Percentiles rank a stretch among this genome's conserved stretches.
phyloP scores from a whole-genome alignment of 768 basidiomycete species.

The Zangia roseola region DNA sequence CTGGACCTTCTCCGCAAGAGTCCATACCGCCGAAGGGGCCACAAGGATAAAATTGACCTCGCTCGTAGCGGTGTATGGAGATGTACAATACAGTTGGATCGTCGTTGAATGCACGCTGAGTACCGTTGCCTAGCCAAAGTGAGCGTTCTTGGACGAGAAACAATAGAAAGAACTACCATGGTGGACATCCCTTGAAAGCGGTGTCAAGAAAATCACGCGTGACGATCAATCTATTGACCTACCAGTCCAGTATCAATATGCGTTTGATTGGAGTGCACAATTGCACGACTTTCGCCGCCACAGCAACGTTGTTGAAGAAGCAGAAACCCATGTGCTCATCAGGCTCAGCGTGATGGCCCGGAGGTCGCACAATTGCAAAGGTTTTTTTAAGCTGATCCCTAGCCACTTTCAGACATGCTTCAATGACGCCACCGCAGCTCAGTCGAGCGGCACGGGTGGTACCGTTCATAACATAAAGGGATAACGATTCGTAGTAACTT shows the following conservation, averaged over 20 bases:
- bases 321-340: constrained; percentile 99
- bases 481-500: constrained; percentile 85
- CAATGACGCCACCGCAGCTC: constrained; percentile 94
- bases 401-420: constrained; percentile 85
- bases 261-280: constrained; percentile 66
- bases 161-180: constrained; percentile 56
- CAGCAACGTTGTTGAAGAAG: constrained; percentile 98
- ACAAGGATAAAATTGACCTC: constrained; percentile 89
- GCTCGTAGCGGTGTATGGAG: constrained; percentile 93
- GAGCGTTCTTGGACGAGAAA: constrained; percentile 1
- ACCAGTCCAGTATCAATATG: constrained; percentile 96
- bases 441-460: constrained; percentile 84
- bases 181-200: constrained; percentile 79
- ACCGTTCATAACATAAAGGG: constrained; percentile 85
- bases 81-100: constrained; percentile 91
- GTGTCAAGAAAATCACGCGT: constrained; percentile 4
- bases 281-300: constrained; percentile 83
- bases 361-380: constrained; percentile 94
- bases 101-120: constrained; percentile 93
- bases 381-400: constrained; percentile 77
- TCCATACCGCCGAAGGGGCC: constrained; percentile 86
- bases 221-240: constrained; percentile 28
- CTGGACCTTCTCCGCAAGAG: constrained; percentile 81
- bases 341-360: constrained; percentile 98
- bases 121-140: constrained; percentile 78